Base-by-base conservation (phyloP, 106 monocot genomes). In the Acanthochlamys bracteata region DNA sequence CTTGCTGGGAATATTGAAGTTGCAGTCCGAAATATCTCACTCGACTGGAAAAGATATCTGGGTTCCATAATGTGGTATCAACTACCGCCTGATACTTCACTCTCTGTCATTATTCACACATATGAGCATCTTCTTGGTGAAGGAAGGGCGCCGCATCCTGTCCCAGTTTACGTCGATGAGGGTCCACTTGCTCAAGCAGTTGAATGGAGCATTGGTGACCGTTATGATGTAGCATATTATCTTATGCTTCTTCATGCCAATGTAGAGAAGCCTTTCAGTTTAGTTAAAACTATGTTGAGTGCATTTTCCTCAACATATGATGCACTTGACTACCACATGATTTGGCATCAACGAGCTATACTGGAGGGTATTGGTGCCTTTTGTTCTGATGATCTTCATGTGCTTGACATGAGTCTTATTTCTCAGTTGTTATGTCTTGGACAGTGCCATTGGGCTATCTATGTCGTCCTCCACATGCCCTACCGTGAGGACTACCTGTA, bases 261-360 rank as follows among this genome's bases (percentile, higher is more conserved):
- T 59, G 74, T 68, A 47, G 76, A 79, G 8, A 74, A 85, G 57
- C 57, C 66, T 11, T 84, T 79, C 65, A 64, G 26, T 56, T 16
- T 79, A 45, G 55, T 92, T 46, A 98, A 98, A 83, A 73, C 78
- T 12, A 86, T 91, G 92, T 86, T 98, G 26, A 92, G 98, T 71
- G 83, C 98, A 53, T 86, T 86, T 53, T 80, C 98, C 63, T 92
- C 88, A 10, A 89, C 88, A 23, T 25, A 78, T 75, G 98, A 92
- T 83, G 83, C 98, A 60, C 76, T 98, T 71, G 92, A 98, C 55
- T 82, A 89, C 73, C 98, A 98, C 77, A 98, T 98, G 98, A 86
- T 98, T 55, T 98, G 96, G 98, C 91, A 92, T 69, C 83, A 92
- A 61, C 79, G 77, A 24, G 83, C 79, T 20, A 61, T 92, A 71